Percentiles rank a stretch among this genome's conserved stretches.
These are phyloP conservation scores for Neoboletus subvelutipes DNA, from an alignment of 768 basidiomycete genomes.

Conservation along the genomic window DNA sequence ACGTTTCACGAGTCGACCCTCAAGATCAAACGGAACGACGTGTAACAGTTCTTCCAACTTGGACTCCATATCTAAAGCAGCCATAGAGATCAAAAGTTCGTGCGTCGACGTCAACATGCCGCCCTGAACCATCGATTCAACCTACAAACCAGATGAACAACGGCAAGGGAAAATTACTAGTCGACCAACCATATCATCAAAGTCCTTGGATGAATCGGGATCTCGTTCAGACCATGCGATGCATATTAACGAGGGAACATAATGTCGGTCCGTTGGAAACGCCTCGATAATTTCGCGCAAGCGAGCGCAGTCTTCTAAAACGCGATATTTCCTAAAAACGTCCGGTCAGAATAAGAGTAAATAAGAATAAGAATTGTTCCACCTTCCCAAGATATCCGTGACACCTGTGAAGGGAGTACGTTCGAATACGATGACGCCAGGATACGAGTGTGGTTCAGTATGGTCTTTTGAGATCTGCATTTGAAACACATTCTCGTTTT, in stretches of 20 bases:
- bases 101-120: slow-evolving; percentile 41
- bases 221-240: slow-evolving; percentile 58
- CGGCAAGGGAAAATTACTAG: neutral
- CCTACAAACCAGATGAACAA: slow-evolving; percentile 36
- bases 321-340: slow-evolving; percentile 57
- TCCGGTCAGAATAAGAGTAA: slow-evolving; percentile 1
- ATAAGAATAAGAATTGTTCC: slow-evolving; percentile 10
- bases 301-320: slow-evolving; percentile 71
- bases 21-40: slow-evolving; percentile 49
- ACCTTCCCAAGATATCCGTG: slow-evolving; percentile 69
- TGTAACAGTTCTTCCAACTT: slow-evolving; percentile 48
- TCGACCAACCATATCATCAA: slow-evolving; percentile 57
- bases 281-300: slow-evolving; percentile 60
- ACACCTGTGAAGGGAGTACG: slow-evolving; percentile 64
- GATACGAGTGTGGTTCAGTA: slow-evolving; percentile 36
- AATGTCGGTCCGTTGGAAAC: slow-evolving; percentile 56
- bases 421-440: slow-evolving; percentile 76
- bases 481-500: slow-evolving; percentile 56
- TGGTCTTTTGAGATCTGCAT: slow-evolving; percentile 42
- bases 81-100: slow-evolving; percentile 51
- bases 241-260: slow-evolving; percentile 59
- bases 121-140: slow-evolving; percentile 46
- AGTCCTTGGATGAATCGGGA: slow-evolving; percentile 44
- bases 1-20: slow-evolving; percentile 53
- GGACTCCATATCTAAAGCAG: slow-evolving; percentile 55